phyloP scores from a whole-genome alignment of 208 protist genomes.

The Acanthamoeba lenticulata region DNA sequence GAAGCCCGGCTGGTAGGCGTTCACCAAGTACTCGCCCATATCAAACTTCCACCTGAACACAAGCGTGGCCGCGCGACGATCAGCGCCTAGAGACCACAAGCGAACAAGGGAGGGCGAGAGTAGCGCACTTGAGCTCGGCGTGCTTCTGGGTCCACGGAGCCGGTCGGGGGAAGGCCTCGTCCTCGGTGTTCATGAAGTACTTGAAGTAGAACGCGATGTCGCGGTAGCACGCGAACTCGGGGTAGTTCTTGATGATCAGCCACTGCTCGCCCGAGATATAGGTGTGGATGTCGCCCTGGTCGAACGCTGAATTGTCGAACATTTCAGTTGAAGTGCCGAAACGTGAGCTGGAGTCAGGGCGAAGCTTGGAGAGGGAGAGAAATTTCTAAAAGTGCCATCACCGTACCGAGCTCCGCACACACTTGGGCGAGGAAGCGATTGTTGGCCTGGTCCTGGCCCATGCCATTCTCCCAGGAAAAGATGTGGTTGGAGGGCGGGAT shows the following conservation, averaged over 20 bases:
- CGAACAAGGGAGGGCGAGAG: conserved; percentile 20
- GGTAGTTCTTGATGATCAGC: conserved; percentile 78
- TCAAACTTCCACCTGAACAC: conserved; percentile 55
- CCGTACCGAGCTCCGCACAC: conserved; percentile 30
- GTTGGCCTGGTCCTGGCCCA: conserved; percentile 5
- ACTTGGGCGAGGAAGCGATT: conserved; percentile 28
- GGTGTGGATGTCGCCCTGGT: conserved; percentile 66
- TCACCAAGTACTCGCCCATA: conserved; percentile 56
- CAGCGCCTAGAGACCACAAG: background rate
- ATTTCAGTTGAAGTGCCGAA: too few species aligned
- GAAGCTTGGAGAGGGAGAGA: too few species aligned
- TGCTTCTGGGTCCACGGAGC: conserved; percentile 71
- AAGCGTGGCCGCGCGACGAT: background rate
- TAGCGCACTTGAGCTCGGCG: conserved; percentile 63
- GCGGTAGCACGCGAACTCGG: conserved; percentile 81
- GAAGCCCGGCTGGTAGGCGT: conserved; percentile 8
- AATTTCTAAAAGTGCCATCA: background rate
- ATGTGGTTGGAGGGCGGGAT: conserved; percentile 66
- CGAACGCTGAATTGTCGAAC: conserved; percentile 33
- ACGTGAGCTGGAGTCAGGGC: background rate
- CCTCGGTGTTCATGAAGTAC: conserved; percentile 80
- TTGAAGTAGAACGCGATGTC: conserved; percentile 86
- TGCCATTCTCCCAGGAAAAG: conserved; percentile 66
- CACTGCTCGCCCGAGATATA: conserved; percentile 74
- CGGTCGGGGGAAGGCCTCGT: conserved; percentile 78